Base-by-base conservation (phyloP, 2,329 filamentous ascomycete species). In the Paraconiothyrium brasiliense region DNA sequence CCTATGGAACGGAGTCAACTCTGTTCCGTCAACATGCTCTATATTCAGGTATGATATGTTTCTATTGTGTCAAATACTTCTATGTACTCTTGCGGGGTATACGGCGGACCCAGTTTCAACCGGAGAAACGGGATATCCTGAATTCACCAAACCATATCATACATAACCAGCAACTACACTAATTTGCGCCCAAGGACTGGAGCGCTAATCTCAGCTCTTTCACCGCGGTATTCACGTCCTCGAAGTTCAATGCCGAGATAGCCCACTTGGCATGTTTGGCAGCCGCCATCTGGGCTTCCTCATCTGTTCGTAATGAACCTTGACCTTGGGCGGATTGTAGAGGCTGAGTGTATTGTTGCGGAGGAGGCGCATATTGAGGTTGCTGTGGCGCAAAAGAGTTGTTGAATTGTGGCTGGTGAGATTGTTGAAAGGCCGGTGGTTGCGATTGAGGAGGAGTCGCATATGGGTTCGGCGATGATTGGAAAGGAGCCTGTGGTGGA, bases 181-280 rank as follows among this genome's bases (percentile, higher is more conserved):
- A 90, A 41, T 81, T 81, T 13, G 88, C 90, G 2, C 92, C 92
- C 52, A 97, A 80, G 20, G 84, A 81, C 59, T 86, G 83, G 64
- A 99, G 80, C 3, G 95, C 95, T 61, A 87, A 88, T 56, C 87
- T 87, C 64, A 99, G 78, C 75, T 99, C 94, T 72, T 90, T 89
- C 4, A 98, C 89, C 0, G 95, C 95, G 0, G 95, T 99, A 1
- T 90, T 85, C 1, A 97, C 91, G 76, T 99, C 95, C 69, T 99
- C 95, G 78, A 99, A 99, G 71, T 97, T 97, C 51, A 99, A 81
- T 0, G 95, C 95, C 11, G 94, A 97, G 46, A 98, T 97, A 0
- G 95, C 95, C 92, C 93, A 99, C 72, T 93, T 93, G 2, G 94
- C 94, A 81, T 98, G 95, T 76, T 98, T 99, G 77, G 97, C 93